Evolutionary conservation across 768 basidiomycete species (phyloP), one percentile per base, ranked within the genome.

Genomic region (Exidia glandulosa): DNA sequence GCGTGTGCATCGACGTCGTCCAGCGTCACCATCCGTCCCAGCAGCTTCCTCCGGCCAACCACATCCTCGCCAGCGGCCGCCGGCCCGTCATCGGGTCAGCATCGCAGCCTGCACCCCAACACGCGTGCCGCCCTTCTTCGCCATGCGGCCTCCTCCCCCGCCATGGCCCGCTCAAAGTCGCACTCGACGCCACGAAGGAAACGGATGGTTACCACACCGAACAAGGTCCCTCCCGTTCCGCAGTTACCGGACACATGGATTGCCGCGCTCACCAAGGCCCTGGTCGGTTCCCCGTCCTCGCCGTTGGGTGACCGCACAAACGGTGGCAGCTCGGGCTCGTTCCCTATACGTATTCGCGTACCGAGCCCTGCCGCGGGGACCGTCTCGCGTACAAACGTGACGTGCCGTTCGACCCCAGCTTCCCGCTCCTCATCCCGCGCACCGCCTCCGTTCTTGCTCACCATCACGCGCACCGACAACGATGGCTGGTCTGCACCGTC

Each of bases 351-450:
- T 47, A 62, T 57, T 34, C 58, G n/a, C 23, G 52, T 64, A 45
- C 60, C 65, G 70, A 6, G 63, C 69, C 7, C 77, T 78, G 3
- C 73, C 69, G 12, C 66, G 36, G 71, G 74, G 1, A 65, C 71
- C 16, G 77, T 89, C 4, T 77, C 76, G 19, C 75, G 74, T 31
- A 81, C 81, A 33, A 75, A 76, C 32, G 87, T 88, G 31, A 73
- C 83, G 50, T 89, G 88, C 67, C 74, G 82, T 57, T 87, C 86
- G 65, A 85, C 87, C 3, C 87, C 88, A 3, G 78, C 77, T 3
- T 87, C 86, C 52, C 77, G 87, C 2, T 74, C 81, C 0, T 74
- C 76, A 10, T 88, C 86, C 6, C 32, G 32, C 50, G 30, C 50
- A 7, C 50, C 27, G 10, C 50, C 50, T 23, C 50, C 50, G 50